A percentile compares a stretch with the other conserved stretches of the same genome.
Conservation (phyloP, 129 eudicot genomes). For the Lactuca saligna region DNA sequence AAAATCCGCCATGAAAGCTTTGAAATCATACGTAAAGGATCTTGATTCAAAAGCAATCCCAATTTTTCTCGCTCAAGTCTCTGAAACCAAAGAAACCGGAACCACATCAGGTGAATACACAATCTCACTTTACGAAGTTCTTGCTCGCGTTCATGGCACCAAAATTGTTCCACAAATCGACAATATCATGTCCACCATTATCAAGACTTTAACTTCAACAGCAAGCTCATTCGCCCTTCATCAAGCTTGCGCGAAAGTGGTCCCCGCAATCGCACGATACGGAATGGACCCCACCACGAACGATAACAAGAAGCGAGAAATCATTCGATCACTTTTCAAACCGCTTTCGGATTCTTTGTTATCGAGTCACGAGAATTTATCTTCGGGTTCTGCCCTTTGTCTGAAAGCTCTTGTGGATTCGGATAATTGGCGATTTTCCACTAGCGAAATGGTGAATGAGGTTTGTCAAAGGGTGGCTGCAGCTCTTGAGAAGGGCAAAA, state of each 20-base stretch:
- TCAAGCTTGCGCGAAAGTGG: conserved; percentile 94
- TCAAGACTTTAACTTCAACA: conserved; percentile 64
- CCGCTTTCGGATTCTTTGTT: conserved; percentile 83
- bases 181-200: conserved; percentile 76
- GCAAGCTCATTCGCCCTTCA: conserved; percentile 92
- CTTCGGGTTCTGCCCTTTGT: conserved; percentile 92
- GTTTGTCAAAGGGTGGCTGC: conserved; percentile 80
- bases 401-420: conserved; percentile 81
- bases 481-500: conserved; percentile 70
- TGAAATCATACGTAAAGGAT: conserved; percentile 81
- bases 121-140: conserved; percentile 86
- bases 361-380: conserved; percentile 66
- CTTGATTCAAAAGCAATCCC: conserved; percentile 87
- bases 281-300: conserved; percentile 86
- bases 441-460: conserved; percentile 73
- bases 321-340: conserved; percentile 78
- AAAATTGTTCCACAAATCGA: conserved; percentile 79
- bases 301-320: conserved; percentile 51
- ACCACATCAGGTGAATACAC: conserved; percentile 74
- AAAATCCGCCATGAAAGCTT: conserved; percentile 87
- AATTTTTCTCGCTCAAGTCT: conserved; percentile 88
- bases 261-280: conserved; percentile 84
- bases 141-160: conserved; percentile 89
- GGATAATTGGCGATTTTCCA: conserved; percentile 88
- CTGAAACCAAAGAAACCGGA: conserved; percentile 81